Conservation (phyloP, 441 rosid species). For the Eutrema salsugineum region DNA sequence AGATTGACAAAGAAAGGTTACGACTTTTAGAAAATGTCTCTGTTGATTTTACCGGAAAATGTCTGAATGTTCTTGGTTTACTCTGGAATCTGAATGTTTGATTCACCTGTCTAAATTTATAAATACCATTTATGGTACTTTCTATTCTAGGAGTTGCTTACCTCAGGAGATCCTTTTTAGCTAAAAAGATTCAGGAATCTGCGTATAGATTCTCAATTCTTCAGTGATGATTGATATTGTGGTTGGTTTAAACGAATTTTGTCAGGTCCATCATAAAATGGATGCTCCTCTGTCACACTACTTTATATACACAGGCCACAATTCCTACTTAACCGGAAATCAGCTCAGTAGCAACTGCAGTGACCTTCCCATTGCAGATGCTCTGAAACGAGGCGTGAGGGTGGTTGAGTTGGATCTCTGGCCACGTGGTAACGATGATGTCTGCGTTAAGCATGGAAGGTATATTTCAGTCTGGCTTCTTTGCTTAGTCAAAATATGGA, state of each 20-base stretch:
- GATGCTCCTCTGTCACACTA: conserved; percentile 60
- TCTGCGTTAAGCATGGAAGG: conserved; percentile 71
- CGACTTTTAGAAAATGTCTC: too few relatives aligned
- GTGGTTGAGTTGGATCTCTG: conserved; percentile 71
- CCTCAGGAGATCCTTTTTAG: not conserved
- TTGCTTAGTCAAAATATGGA: not conserved
- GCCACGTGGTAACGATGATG: conserved; percentile 53
- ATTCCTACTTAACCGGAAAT: conserved; percentile 67
- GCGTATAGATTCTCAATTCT: not conserved
- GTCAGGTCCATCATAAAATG: conserved; percentile 71
- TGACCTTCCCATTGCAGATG: conserved; percentile 55
- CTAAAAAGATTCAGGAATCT: not conserved
- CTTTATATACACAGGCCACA: conserved; percentile 68
- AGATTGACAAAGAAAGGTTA: not conserved
- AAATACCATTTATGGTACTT: not conserved
- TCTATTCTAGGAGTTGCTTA: conserved; percentile 1
- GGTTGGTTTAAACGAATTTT: not conserved
- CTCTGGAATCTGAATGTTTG: not conserved
- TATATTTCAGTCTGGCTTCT: conserved; percentile 16
- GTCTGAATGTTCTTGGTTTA: not conserved
- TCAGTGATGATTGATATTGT: not conserved
- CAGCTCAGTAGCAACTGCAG: conserved; percentile 74
- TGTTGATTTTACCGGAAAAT: conserved; percentile 14
- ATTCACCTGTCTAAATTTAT: not conserved
- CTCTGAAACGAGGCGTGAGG: conserved; percentile 58